Conservation (phyloP, 768 basidiomycete genomes). For the Lactifluus piperatus region DNA sequence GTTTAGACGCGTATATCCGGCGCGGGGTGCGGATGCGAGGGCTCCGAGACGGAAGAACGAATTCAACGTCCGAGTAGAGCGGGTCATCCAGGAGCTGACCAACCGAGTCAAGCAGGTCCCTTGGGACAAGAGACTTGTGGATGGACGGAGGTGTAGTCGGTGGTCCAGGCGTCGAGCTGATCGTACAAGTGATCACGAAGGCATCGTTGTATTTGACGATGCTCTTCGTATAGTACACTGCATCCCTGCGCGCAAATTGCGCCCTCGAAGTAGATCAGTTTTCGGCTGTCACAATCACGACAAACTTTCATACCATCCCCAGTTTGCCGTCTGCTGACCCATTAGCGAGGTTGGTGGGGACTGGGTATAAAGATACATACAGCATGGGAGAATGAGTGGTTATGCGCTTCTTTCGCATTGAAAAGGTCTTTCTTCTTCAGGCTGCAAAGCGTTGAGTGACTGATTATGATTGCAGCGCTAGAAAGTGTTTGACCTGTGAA, state of each 20-base stretch:
- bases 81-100: slow-evolving; percentile 72
- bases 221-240: slow-evolving; percentile 50
- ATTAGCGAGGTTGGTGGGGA: neutral
- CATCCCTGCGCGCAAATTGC: slow-evolving; percentile 70
- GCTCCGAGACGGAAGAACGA: slow-evolving; percentile 51
- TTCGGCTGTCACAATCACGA: neutral
- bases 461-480: neutral
- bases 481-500: slow-evolving; percentile 45
- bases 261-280: slow-evolving; percentile 38
- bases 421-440: slow-evolving; percentile 45
- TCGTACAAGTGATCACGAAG: slow-evolving; percentile 69
- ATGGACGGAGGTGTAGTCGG: slow-evolving; percentile 38
- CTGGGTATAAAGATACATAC: slow-evolving; percentile 24
- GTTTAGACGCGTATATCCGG: slow-evolving; percentile 60
- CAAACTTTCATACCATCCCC: slow-evolving; percentile 59
- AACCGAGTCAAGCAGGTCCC: slow-evolving; percentile 57
- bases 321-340: slow-evolving; percentile 60
- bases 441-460: slow-evolving; percentile 20
- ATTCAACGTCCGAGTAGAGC: slow-evolving; percentile 78
- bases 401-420: slow-evolving; percentile 68
- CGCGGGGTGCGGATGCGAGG: slow-evolving; percentile 31
- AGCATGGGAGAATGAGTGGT: slow-evolving; percentile 75
- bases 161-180: slow-evolving; percentile 55
- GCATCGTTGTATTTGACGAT: slow-evolving; percentile 51
- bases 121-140: slow-evolving; percentile 52